These are phyloP conservation scores for Geosmithia morbida DNA, from an alignment of 2,329 filamentous ascomycete species.

Conservation along the genomic window DNA sequence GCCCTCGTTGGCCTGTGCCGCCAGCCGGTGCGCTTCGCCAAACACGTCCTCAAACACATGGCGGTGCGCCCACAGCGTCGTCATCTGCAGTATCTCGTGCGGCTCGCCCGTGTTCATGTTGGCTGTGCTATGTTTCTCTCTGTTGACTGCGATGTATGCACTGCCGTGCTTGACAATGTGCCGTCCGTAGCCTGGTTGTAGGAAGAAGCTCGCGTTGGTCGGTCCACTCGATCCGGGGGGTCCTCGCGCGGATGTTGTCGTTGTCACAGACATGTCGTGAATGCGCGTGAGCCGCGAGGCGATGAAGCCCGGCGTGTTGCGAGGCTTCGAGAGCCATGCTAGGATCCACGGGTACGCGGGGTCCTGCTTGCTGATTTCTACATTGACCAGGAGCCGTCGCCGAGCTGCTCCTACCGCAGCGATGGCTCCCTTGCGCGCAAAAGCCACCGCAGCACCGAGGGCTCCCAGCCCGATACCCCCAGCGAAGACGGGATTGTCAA, in stretches of 20 bases:
- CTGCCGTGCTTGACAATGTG: conserved; percentile 79
- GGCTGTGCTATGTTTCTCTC: conserved; percentile 73
- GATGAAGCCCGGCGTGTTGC: conserved; percentile 46
- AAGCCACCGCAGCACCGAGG: conserved; percentile 66
- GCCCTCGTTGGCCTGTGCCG: conserved; percentile 68
- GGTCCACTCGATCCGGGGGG: conserved; percentile 47
- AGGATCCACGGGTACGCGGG: conserved; percentile 89
- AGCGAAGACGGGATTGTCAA: conserved; percentile 49
- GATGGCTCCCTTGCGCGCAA: conserved; percentile 66
- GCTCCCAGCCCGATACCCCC: conserved; percentile 83
- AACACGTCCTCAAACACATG: conserved; percentile 87
- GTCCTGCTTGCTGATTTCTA: conserved; percentile 92
- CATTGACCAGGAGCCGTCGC: conserved; percentile 77
- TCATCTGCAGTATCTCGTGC: conserved; percentile 87
- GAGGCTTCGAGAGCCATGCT: conserved; percentile 82
- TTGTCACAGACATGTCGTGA: conserved; percentile 44
- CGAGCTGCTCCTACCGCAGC: conserved; percentile 61
- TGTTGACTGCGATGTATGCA: conserved; percentile 75
- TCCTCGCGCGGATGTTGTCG: conserved; percentile 43
- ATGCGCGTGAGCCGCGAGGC: conserved; percentile 43
- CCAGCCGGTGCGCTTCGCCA: conserved; percentile 68
- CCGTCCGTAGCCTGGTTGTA: conserved; percentile 81
- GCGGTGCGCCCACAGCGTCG: conserved; percentile 78
- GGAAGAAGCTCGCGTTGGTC: conserved; percentile 64
- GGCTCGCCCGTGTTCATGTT: conserved; percentile 74